Base-by-base conservation (phyloP, 129 eudicot species). In the Saussurea involucrata region DNA sequence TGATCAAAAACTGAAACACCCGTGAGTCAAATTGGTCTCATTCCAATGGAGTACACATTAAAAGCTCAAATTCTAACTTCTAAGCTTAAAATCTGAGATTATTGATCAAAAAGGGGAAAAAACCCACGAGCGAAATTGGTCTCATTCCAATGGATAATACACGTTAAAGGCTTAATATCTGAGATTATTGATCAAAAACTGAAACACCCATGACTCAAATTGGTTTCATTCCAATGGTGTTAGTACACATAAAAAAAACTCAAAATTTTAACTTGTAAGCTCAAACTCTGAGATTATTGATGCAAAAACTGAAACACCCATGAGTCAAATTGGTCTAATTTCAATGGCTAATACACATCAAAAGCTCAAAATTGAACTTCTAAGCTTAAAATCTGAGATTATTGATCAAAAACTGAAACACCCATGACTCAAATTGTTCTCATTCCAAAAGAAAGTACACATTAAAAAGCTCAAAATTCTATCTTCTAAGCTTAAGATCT, bases 231-330 rank as follows among this genome's bases (percentile, higher is more conserved):
- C 57, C 57, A 44, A 13, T 12, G 18, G 21, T n/a, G n/a, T n/a
- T n/a, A 36, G 13, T 40, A 69, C 74, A 69, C 60, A 33, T 32
- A n/a, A n/a, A 12, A 20, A 33, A 68, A 68, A n/a, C 72, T 34
- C 72, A 40, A 37, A 37, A n/a, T n/a, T n/a, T n/a, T n/a, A n/a
- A n/a, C 34, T 40, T 69, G 57, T 12, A 37, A 37, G 32, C 29
- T 37, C 29, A 40, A 69, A 2, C 25, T 71, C 36, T 44, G 37
- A 44, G 15, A 69, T 72, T 57, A 72, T 49, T 72, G 25, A 25
- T 46, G 21, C 78, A 73, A 57, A 57, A 73, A 32, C 55, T 22
- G 22, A 73, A 57, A 53, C 53, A 29, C 11, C 64, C 44, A 72
- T 46, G 8, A 49, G 37, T 72, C 77, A 53, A 57, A 73, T 13